Percentiles rank a stretch among this genome's conserved stretches.
Evolutionary conservation across 805 yeast genomes (phyloP).

Genomic region (Vanderwaltozyma polyspora): DNA sequence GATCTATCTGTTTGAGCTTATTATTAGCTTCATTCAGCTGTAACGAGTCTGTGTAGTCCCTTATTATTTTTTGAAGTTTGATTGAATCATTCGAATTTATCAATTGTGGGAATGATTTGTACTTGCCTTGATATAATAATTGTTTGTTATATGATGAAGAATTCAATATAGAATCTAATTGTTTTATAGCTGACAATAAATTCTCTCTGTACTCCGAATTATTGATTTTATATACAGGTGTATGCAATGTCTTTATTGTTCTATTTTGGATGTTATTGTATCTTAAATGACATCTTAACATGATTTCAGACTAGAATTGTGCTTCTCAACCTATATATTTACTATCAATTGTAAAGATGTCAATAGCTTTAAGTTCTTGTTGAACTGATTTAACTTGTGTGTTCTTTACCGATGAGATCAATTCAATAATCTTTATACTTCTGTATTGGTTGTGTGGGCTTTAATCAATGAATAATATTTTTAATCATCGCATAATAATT

Average conservation of each 20-base stretch:
- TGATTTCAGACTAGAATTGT: no score
- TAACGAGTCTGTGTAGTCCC: constrained; percentile 13
- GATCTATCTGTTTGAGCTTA: constrained; percentile 2
- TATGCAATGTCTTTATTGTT: constrained; percentile 19
- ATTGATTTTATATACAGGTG: constrained; percentile 15
- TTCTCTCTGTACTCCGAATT: constrained; percentile 6
- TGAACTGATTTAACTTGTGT: no score
- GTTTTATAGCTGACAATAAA: constrained; percentile 10
- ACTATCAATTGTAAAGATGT: no score
- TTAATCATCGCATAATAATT: no score
- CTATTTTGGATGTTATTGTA: no score
- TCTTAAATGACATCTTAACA: no score
- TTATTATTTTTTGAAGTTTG: constrained; percentile 11
- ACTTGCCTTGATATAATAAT: constrained; percentile 17
- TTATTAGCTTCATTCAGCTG: constrained; percentile 11
- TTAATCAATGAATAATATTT: no score
- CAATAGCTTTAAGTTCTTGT: no score
- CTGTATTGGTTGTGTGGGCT: no score
- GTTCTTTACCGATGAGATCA: no score
- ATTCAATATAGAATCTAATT: constrained; percentile 14
- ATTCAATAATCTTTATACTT: no score
- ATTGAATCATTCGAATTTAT: constrained; percentile 14
- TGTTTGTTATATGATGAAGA: constrained; percentile 15
- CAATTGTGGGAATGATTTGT: constrained; percentile 15
- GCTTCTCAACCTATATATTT: no score